Base-by-base conservation (phyloP, 345 rosid species). In the Crucihimalaya himalaica region DNA sequence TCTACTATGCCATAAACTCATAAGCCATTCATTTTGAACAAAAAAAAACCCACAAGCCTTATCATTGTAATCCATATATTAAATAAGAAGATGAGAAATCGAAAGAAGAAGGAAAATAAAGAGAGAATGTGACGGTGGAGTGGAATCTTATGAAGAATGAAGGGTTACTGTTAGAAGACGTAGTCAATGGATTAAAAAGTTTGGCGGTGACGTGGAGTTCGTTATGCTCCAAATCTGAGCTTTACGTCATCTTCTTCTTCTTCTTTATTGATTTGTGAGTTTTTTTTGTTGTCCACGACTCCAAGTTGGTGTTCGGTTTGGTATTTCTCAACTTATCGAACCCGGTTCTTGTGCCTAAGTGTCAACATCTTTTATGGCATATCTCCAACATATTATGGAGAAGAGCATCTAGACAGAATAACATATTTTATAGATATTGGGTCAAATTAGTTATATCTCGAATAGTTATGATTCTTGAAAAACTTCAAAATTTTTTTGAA, bases 131-230 rank as follows among this genome's bases (percentile, higher is more conserved):
- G 34, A 42, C 16, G 69, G 70, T 72, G 45, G 76, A 59, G 37
- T 70, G 27, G 48, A 29, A 39, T 72, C 9, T 40, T 43, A 69
- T 68, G 42, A 56, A 43, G 19, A 35, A 59, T 56, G 64, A 69
- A 43, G n/a, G 66, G 74, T 60, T 62, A 52, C 55, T 29, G 47
- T 63, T 54, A 47, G 23, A 35, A 40, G 63, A 68, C 64, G 70
- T 8, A 37, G 66, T 67, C 68, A 61, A 53, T 31, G 35, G 54
- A 40, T 43, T 56, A 31, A 59, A 42, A 59, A 51, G 20, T 53
- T 20, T 7, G 55, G 70, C 46, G 54, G 34, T 72, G 62, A 72
- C 76, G 70, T 72, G 70, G 76, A 72, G 76, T 72, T 72, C 76
- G 70, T 72, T 72, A 72, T 27, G 63, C 54, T 72, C 63, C 70